Conservation (phyloP, 2,329 filamentous ascomycete genomes). For the Fusarium nisikadoi region DNA sequence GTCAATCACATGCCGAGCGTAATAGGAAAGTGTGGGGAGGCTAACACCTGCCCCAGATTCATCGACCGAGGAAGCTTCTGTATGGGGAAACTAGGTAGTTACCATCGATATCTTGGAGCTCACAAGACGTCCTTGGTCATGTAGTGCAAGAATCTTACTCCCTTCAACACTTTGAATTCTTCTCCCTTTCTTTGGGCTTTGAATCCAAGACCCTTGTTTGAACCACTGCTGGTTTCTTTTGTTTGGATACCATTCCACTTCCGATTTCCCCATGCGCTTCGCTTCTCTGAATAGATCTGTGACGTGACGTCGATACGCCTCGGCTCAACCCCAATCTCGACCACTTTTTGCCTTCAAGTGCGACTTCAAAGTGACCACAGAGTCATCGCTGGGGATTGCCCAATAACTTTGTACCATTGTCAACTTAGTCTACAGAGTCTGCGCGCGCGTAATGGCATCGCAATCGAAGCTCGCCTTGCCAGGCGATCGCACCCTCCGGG, state of each 20-base stretch:
- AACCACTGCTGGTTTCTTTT: not conserved
- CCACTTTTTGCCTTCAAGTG: not conserved
- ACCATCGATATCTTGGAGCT: conserved; percentile 20
- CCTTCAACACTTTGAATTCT: not conserved
- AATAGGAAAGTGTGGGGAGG: conserved; percentile 39
- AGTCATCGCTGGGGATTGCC: not conserved
- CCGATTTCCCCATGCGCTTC: conserved; percentile 23
- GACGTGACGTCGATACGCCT: conserved; percentile 42
- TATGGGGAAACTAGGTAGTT: conserved; percentile 11
- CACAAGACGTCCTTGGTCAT: conserved; percentile 22
- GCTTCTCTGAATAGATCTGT: conserved; percentile 26
- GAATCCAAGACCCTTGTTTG: not conserved
- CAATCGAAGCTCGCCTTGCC: conserved; percentile 76
- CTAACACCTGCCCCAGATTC: conserved; percentile 41
- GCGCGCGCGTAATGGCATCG: conserved; percentile 68
- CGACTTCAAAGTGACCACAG: not conserved
- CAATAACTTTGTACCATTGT: not conserved
- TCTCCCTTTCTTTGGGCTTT: not conserved
- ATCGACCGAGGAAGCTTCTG: conserved; percentile 45
- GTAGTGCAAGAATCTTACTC: conserved; percentile 18
- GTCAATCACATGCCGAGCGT: conserved; percentile 45
- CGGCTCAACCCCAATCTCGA: conserved; percentile 7
- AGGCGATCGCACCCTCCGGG: conserved; percentile 71
- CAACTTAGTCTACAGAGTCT: conserved; percentile 1
- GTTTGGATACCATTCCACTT: conserved; percentile 1